Conservation (phyloP, 2,329 filamentous ascomycete genomes). For the Emergomyces africanus region DNA sequence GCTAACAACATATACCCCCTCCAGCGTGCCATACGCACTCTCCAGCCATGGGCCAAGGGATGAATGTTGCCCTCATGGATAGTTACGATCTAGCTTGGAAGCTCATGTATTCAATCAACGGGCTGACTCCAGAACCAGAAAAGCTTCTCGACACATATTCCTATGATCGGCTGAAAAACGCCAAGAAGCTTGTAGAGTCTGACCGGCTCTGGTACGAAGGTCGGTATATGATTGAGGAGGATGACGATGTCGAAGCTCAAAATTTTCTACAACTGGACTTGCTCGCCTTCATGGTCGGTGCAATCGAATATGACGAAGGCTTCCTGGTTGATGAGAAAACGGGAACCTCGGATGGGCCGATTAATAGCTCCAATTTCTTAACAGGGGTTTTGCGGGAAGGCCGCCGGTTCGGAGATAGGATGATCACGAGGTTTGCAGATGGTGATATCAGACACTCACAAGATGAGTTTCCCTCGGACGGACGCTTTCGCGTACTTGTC, state of each 20-base stretch:
- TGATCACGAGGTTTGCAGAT: slow-evolving; percentile 22
- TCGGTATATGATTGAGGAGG: neutral
- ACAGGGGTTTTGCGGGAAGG: slow-evolving; percentile 21
- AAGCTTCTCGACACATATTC: neutral
- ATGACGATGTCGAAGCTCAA: neutral
- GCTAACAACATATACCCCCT: neutral
- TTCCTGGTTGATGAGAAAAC: neutral
- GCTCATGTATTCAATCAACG: slow-evolving; percentile 24
- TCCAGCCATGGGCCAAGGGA: slow-evolving; percentile 1
- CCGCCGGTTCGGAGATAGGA: slow-evolving; percentile 20
- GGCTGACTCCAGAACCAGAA: slow-evolving; percentile 17
- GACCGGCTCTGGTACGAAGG: neutral
- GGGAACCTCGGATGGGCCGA: slow-evolving; percentile 8
- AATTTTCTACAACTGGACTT: neutral
- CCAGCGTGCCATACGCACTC: slow-evolving; percentile 1
- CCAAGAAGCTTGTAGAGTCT: neutral
- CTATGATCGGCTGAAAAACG: neutral
- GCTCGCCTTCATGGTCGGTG: neutral
- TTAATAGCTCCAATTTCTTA: slow-evolving; percentile 20
- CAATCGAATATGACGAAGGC: slow-evolving; percentile 1
- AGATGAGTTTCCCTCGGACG: slow-evolving; percentile 12
- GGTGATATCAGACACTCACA: slow-evolving; percentile 22
- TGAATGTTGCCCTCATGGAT: slow-evolving; percentile 2
- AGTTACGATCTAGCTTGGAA: slow-evolving; percentile 31
- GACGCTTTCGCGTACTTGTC: neutral